Percentiles rank a stretch among this genome's conserved stretches.
These are phyloP conservation scores for Neurospora sp. DNA, from an alignment of 495 filamentous ascomycete genomes.

Conservation along the genomic window DNA sequence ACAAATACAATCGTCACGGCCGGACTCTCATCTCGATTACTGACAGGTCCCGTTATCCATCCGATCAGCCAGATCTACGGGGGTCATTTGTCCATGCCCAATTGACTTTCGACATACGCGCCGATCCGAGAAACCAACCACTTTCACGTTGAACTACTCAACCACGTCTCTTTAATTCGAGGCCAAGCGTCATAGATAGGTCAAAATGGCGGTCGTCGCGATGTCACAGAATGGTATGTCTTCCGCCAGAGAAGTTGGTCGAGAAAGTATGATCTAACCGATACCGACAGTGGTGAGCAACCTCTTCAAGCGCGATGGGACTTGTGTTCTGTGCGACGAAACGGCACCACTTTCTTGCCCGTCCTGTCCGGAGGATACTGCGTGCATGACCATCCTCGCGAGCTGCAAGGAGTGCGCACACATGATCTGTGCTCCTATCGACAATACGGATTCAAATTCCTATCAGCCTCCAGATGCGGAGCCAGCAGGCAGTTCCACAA, in stretches of 20 bases:
- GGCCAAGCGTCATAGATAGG: neutral
- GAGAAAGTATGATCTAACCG: neutral
- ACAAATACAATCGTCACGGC: neutral
- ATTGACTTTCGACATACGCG: conserved; percentile 1
- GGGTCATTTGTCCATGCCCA: conserved; percentile 6
- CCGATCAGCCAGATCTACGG: conserved; percentile 15
- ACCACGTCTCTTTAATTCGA: neutral
- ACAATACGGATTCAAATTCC: conserved; percentile 1
- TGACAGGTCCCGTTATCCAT: neutral
- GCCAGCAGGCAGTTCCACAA: conserved; percentile 36
- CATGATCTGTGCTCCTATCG: conserved; percentile 29
- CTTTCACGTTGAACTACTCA: neutral
- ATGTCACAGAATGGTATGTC: conserved; percentile 4
- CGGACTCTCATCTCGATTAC: neutral
- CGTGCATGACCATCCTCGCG: conserved; percentile 28
- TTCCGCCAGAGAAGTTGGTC: neutral
- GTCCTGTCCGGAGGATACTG: conserved; percentile 8
- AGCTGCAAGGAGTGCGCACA: conserved; percentile 24
- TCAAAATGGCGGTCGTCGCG: conserved; percentile 9
- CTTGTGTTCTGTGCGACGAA: conserved; percentile 15
- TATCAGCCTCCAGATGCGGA: conserved; percentile 18
- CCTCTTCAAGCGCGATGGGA: conserved; percentile 13
- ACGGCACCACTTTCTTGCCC: conserved; percentile 16
- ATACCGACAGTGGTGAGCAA: neutral
- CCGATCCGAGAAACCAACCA: conserved; percentile 5